A percentile compares a stretch with the other conserved stretches of the same genome.
Evolutionary conservation across 192 early-diverging fungal genomes (phyloP).

Genomic region (Gonapodya prolifera): DNA sequence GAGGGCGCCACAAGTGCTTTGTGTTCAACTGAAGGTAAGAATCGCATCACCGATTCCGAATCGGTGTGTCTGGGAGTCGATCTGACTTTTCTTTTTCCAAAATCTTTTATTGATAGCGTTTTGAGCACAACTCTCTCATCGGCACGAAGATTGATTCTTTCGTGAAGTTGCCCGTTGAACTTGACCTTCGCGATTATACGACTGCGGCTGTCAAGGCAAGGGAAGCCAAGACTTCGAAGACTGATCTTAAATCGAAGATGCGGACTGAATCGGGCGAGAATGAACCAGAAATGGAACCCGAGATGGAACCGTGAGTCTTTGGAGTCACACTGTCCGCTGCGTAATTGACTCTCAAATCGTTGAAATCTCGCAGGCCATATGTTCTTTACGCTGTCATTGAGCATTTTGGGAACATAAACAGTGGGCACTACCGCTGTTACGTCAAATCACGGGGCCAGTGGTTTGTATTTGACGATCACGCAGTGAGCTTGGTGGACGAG

Average conservation of each 20-base stretch:
- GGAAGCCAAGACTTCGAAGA: not conserved
- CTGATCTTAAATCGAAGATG: not conserved
- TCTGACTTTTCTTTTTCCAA: no score
- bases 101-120: conserved; percentile 44
- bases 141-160: conserved; percentile 74
- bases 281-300: not conserved
- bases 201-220: conserved; percentile 22
- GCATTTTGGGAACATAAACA: conserved; percentile 81
- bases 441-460: conserved; percentile 68
- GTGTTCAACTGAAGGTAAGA: conserved; percentile 77
- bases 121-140: conserved; percentile 56
- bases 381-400: conserved; percentile 83
- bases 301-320: not conserved
- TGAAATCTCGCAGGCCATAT: conserved; percentile 29
- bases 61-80: conserved; percentile 1
- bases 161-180: conserved; percentile 65
- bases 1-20: conserved; percentile 70
- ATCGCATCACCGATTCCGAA: not conserved
- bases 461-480: conserved; percentile 83
- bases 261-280: not conserved
- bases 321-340: not conserved
- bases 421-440: conserved; percentile 89
- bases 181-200: conserved; percentile 90
- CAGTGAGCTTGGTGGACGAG: conserved; percentile 49
- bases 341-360: not conserved